Evolutionary conservation across 371 early-diverging fungal genomes (phyloP), one percentile per base, ranked within the genome.

Genomic region (Cokeromyces recurvatus): DNA sequence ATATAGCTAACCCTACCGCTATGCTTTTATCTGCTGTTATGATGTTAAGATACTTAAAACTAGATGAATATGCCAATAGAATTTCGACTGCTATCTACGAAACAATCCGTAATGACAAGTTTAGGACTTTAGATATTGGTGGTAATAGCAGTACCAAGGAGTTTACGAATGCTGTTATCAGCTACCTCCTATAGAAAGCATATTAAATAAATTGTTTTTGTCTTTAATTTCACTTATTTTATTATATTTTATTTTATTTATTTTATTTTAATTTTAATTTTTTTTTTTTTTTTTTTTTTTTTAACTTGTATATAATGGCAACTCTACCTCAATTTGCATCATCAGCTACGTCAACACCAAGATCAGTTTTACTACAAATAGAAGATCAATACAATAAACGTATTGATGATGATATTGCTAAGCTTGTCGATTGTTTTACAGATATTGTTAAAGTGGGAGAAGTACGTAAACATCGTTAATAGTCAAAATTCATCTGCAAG

Each of bases 1-100:
- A 95, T 82, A 68, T 77, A 19, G 97, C 97, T 31, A 95, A 97
- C 72, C 97, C 96, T 15, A 89, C 93, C 25, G 86, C 93, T 36
- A 78, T 95, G 80, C 68, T 97, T 43, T 74, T 95, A 51, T 88
- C 89, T 31, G 81, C 91, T 17, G 89, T 93, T 38, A 85, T 91
- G 84, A 82, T 97, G 90, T 79, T 97, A 49, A 89, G 91, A 62
- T 94, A 95, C 68, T 66, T 97, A 38, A 85, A 86, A 57, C 79
- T 95, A 54, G 79, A 84, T 55, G 82, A 84, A 39, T 77, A 91
- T 56, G 97, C 95, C 46, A 79, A 84, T 65, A 77, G 75, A 48
- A 94, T 97, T 60, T 84, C 85, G 45, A 72, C 78, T 25, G 94
- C 97, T 32, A 64, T 71, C 1, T 71, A 65, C 27, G 55, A 57